A percentile compares a stretch with the other conserved stretches of the same genome.
phyloP scores from a whole-genome alignment of 179 eudicot species.

The Corrigiola litoralis region DNA sequence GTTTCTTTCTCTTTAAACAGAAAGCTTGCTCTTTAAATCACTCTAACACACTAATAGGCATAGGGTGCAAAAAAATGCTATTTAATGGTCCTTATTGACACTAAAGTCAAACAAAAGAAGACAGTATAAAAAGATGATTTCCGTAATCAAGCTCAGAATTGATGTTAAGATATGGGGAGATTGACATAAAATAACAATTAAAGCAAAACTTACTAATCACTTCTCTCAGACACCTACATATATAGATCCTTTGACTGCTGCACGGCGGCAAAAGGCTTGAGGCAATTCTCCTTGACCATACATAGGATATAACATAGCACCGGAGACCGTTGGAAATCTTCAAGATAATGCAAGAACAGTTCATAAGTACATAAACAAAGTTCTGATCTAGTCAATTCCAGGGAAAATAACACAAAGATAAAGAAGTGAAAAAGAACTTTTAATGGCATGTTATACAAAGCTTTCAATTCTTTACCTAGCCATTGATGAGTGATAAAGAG shows the following conservation, averaged over 20 bases:
- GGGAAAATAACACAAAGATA: background rate
- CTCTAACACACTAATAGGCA: no score
- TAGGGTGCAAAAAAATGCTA: no score
- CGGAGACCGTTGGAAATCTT: constrained; percentile 78
- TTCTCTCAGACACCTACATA: constrained; percentile 46
- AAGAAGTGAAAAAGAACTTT: background rate
- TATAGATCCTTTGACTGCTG: constrained; percentile 96
- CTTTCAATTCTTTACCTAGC: constrained; percentile 53
- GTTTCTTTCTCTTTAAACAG: no score
- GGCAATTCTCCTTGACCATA: constrained; percentile 95
- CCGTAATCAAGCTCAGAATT: no score
- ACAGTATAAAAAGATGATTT: no score
- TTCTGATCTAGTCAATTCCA: constrained; percentile 6
- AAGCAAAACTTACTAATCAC: background rate
- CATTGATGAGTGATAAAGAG: constrained; percentile 74
- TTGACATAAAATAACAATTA: constrained; percentile 1
- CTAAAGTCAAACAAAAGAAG: background rate
- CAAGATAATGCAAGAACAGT: constrained; percentile 4
- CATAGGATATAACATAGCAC: constrained; percentile 84
- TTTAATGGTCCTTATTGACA: no score
- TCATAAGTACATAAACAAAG: constrained; percentile 7
- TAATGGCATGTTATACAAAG: background rate
- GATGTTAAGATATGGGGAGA: no score
- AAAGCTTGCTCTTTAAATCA: no score
- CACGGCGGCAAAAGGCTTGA: constrained; percentile 90